Conservation (phyloP, 2,329 filamentous ascomycete species). For the Xylaria sp. region DNA sequence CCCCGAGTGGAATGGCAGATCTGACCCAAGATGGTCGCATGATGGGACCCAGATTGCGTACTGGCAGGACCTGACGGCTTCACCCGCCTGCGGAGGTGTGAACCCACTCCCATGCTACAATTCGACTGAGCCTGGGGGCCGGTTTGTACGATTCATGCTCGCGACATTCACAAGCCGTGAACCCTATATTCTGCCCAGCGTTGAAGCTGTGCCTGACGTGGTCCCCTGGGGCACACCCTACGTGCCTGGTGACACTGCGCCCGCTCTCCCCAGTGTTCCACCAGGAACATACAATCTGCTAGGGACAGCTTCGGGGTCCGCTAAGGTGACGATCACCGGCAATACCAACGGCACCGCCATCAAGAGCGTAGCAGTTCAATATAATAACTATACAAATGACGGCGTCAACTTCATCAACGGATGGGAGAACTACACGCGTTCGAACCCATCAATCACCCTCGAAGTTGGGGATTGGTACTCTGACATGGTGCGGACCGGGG, state of each 20-base stretch:
- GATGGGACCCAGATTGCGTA: constrained; percentile 52
- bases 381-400: constrained; percentile 47
- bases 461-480: constrained; percentile 1
- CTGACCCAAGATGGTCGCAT: constrained; percentile 50
- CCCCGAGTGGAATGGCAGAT: constrained; percentile 54
- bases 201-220: neutral
- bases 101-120: constrained; percentile 50
- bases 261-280: constrained; percentile 7
- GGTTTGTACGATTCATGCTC: constrained; percentile 49
- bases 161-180: constrained; percentile 42
- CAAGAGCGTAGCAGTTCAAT: constrained; percentile 42
- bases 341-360: constrained; percentile 19
- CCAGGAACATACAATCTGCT: constrained; percentile 21
- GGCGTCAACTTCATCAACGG: constrained; percentile 43
- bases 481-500: neutral
- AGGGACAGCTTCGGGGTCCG: constrained; percentile 30
- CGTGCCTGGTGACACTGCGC: neutral
- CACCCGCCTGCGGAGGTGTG: constrained; percentile 50
- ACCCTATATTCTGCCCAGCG: neutral
- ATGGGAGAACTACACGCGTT: constrained; percentile 37
- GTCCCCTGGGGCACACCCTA: constrained; percentile 45
- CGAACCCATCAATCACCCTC: neutral
- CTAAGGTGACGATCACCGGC: constrained; percentile 31
- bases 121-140: constrained; percentile 47
- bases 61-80: constrained; percentile 46